Evolutionary conservation across 2,329 filamentous ascomycete genomes (phyloP), one percentile per base, ranked within the genome.

Genomic region (Diaporthe ilicicola): DNA sequence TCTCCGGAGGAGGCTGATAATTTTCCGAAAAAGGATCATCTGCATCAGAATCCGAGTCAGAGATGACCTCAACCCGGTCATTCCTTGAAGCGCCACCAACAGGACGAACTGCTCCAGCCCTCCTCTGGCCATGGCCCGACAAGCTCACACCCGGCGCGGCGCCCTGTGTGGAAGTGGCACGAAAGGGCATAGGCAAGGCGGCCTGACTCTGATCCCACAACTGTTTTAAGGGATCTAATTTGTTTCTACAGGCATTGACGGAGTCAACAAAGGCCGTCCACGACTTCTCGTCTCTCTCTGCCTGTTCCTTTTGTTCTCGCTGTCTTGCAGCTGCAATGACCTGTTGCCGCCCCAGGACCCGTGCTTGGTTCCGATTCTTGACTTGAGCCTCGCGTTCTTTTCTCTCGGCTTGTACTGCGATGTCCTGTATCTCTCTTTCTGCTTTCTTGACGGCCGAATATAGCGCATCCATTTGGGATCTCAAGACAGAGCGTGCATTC

Each of bases 401-500:
- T n/a, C 22, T 34, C 42, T 67, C 55, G 8, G 54, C 54, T n/a
- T 46, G 46, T 15, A 22, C n/a, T 22, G 68, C 59, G 8, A 19
- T 24, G 6, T n/a, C 42, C 13, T 56, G 56, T 17, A 70, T 54
- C 6, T 53, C 29, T 12, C n/a, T 32, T 19, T 65, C 68, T 29
- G 68, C 68, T 19, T 39, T 29, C 48, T 42, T 55, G 62, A 39
- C 42, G 46, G n/a, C 8, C 17, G 29, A 53, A 19, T 51, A n/a
- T 24, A 72, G 48, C 42, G 32, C 24, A 19, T 19, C 19, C 39
- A 72, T 34, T 19, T 72, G 71, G 4, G 54, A 27, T 17, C 32
- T 19, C 8, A 72, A 53, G 9, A n/a, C 10, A 15, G 39, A 12
- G 10, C 68, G 66, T 48, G 55, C 62, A 22, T 65, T n/a, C 13